Conservation (phyloP, 148 eudicot genomes). For the Spergularia bocconei region DNA sequence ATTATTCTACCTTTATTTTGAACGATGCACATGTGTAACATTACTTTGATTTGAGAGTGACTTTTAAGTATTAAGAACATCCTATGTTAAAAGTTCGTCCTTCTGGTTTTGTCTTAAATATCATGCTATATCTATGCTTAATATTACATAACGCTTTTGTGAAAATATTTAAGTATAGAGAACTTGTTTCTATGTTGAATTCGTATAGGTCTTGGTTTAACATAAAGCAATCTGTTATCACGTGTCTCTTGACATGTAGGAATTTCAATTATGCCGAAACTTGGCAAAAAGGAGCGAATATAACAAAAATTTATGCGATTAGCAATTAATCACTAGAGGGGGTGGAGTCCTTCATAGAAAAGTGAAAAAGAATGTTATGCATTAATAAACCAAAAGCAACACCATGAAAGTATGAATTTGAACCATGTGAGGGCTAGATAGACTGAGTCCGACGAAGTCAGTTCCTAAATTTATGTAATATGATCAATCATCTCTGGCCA, state of each 20-base stretch:
- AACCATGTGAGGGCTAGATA: neutral
- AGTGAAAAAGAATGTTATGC: neutral
- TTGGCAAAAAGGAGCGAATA: no score
- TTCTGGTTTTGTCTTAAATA: neutral
- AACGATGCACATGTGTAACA: neutral
- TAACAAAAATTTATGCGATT: no score
- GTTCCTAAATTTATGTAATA: neutral
- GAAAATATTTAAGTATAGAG: no score
- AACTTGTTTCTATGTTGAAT: no score
- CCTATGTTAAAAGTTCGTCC: neutral
- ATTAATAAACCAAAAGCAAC: neutral
- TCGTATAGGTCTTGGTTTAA: no score
- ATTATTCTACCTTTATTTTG: neutral
- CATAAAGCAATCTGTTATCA: no score
- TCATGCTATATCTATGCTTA: neutral
- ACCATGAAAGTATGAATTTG: neutral
- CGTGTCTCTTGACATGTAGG: no score
- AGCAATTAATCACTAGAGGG: neutral
- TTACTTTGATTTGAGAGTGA: neutral
- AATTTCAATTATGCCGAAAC: no score
- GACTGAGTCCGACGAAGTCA: neutral
- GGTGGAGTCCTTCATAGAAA: neutral
- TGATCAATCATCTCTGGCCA: neutral
- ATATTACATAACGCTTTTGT: no score
- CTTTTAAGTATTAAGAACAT: neutral